phyloP scores from a whole-genome alignment of 2,329 filamentous ascomycete species.

The Pleomassaria siparia region DNA sequence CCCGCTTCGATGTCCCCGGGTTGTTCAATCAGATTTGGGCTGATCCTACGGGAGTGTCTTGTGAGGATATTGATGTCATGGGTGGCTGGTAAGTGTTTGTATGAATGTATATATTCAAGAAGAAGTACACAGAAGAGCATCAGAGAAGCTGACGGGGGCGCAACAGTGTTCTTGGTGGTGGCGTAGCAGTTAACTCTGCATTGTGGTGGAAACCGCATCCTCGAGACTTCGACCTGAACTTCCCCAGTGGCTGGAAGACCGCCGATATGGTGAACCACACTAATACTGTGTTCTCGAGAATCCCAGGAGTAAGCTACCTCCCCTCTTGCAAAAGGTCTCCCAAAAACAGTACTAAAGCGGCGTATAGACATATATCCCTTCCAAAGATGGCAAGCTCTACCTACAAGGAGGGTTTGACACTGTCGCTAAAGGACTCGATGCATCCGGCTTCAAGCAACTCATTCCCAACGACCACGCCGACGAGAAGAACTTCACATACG shows the following conservation, averaged over 20 bases:
- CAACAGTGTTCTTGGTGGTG: slow-evolving; percentile 60
- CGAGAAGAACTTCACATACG: slow-evolving; percentile 62
- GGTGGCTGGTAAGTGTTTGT: slow-evolving; percentile 55
- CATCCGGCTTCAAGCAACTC: slow-evolving; percentile 62
- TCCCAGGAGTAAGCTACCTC: slow-evolving; percentile 47
- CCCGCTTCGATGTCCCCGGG: slow-evolving; percentile 69
- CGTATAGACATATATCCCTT: slow-evolving; percentile 62
- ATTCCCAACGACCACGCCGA: slow-evolving; percentile 60
- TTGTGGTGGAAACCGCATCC: slow-evolving; percentile 66
- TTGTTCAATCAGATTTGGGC: slow-evolving; percentile 69
- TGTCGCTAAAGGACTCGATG: slow-evolving; percentile 58
- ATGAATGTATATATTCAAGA: background rate
- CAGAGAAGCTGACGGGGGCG: background rate
- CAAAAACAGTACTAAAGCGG: background rate
- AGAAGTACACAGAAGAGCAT: background rate
- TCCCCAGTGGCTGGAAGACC: slow-evolving; percentile 68
- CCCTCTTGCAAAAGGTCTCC: background rate
- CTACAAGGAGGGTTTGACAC: slow-evolving; percentile 64
- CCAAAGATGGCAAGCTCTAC: slow-evolving; percentile 64
- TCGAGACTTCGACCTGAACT: slow-evolving; percentile 69
- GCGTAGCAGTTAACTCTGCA: slow-evolving; percentile 66
- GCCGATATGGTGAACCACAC: slow-evolving; percentile 60
- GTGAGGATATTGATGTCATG: slow-evolving; percentile 68
- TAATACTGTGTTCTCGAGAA: slow-evolving; percentile 63
- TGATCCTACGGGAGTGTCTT: slow-evolving; percentile 61